A percentile compares a stretch with the other conserved stretches of the same genome.
These are phyloP conservation scores for Cordyceps cicadae DNA, from an alignment of 2,329 filamentous ascomycete genomes.

Conservation along the genomic window DNA sequence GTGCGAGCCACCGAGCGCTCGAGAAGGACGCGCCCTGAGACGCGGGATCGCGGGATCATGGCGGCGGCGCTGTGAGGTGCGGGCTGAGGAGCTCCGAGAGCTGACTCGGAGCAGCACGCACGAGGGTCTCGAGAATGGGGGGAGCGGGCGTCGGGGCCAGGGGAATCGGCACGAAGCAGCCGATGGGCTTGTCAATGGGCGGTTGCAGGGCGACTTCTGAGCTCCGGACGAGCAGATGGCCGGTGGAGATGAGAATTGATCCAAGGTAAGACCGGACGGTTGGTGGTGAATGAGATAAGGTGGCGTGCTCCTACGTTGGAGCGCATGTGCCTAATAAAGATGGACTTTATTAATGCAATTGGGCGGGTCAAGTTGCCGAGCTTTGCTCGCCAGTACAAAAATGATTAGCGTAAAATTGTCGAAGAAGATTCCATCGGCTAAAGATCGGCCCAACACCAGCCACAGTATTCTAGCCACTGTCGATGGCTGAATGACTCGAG, in stretches of 20 bases:
- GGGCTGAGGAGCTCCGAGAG: conserved; percentile 10
- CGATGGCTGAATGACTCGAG: neutral
- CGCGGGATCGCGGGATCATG: conserved; percentile 35
- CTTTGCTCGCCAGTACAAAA: neutral
- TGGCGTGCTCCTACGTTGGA: conserved; percentile 6
- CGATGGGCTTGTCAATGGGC: neutral
- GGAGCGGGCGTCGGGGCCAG: neutral
- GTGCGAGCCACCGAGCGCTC: conserved; percentile 25
- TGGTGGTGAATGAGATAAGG: conserved; percentile 2
- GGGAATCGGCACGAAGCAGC: neutral
- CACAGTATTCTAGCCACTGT: neutral
- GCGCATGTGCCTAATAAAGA: conserved; percentile 15
- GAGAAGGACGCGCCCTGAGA: conserved; percentile 31
- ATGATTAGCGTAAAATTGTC: conserved; percentile 19
- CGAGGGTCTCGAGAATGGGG: neutral
- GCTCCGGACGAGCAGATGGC: neutral
- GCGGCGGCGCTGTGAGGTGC: conserved; percentile 12
- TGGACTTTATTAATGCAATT: conserved; percentile 22
- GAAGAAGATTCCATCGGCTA: conserved; percentile 25
- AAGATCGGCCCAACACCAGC: neutral
- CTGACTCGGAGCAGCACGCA: conserved; percentile 11
- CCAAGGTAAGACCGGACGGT: neutral
- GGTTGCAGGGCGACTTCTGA: neutral
- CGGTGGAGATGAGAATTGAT: neutral
- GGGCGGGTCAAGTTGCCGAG: conserved; percentile 12